Evolutionary conservation across 805 yeast species (phyloP).

Genomic region (Isabelozyma gotoi): DNA sequence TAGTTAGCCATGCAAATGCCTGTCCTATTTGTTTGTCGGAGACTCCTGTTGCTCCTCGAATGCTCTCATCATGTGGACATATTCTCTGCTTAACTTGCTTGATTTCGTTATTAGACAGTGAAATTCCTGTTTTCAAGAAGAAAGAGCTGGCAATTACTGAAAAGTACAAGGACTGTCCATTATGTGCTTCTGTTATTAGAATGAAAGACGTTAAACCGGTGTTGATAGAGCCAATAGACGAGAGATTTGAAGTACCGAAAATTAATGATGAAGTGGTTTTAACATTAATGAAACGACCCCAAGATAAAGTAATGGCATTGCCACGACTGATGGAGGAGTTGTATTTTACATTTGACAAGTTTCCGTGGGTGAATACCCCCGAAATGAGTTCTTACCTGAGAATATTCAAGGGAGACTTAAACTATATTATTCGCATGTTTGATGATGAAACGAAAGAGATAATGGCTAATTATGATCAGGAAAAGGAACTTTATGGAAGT

Average conservation of each 20-base stretch:
- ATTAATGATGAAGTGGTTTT: constrained; percentile 55
- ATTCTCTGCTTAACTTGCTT: constrained; percentile 83
- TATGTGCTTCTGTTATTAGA: constrained; percentile 61
- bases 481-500: constrained; percentile 59
- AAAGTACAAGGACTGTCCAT: constrained; percentile 72
- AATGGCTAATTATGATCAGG: constrained; percentile 51
- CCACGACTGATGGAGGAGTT: constrained; percentile 34
- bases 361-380: constrained; percentile 53
- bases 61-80: constrained; percentile 91
- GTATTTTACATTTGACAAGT: constrained; percentile 34
- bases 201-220: constrained; percentile 68
- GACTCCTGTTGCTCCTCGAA: constrained; percentile 86
- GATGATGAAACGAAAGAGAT: constrained; percentile 60
- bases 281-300: constrained; percentile 57
- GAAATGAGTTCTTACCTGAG: constrained; percentile 52
- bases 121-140: constrained; percentile 38
- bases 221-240: constrained; percentile 45
- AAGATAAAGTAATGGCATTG: constrained; percentile 50
- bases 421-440: constrained; percentile 54
- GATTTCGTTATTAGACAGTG: constrained; percentile 64
- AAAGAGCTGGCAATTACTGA: constrained; percentile 34
- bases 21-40: constrained; percentile 93
- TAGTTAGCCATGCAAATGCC: constrained; percentile 71
- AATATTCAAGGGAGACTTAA: constrained; percentile 62
- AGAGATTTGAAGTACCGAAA: constrained; percentile 57